Percentiles rank a stretch among this genome's conserved stretches.
Conservation (phyloP, 257 asterid species). For the Capsicum pubescens region DNA sequence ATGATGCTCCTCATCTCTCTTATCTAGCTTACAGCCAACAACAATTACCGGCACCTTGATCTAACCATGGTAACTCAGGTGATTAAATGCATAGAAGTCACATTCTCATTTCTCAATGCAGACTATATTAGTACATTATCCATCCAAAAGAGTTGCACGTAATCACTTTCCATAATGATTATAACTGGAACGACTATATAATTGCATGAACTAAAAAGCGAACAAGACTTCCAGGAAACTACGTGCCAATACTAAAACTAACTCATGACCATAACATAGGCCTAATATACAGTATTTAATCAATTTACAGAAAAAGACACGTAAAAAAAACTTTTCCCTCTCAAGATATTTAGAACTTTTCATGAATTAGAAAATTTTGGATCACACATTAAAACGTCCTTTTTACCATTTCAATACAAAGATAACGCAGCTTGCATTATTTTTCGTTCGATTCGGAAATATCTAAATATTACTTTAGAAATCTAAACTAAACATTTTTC, state of each 20-base stretch:
- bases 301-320: neutral
- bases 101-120: conserved; percentile 9
- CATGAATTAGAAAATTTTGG: neutral
- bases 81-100: conserved; percentile 4
- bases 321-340: neutral
- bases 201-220: neutral
- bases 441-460: neutral
- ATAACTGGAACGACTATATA: neutral
- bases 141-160: conserved; percentile 1
- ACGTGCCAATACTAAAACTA: neutral
- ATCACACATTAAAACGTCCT: neutral
- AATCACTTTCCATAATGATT: neutral
- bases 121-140: neutral
- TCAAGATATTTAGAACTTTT: neutral
- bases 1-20: conserved; percentile 69
- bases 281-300: neutral
- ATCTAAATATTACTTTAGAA: neutral
- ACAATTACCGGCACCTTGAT: conserved; percentile 86
- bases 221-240: neutral
- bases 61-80: conserved; percentile 45
- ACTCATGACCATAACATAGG: neutral
- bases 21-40: conserved; percentile 95
- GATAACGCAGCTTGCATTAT: neutral
- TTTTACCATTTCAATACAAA: neutral
- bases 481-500: neutral